These are phyloP conservation scores for Pisolithus sp. DNA, from an alignment of 768 basidiomycete species.

Conservation along the genomic window DNA sequence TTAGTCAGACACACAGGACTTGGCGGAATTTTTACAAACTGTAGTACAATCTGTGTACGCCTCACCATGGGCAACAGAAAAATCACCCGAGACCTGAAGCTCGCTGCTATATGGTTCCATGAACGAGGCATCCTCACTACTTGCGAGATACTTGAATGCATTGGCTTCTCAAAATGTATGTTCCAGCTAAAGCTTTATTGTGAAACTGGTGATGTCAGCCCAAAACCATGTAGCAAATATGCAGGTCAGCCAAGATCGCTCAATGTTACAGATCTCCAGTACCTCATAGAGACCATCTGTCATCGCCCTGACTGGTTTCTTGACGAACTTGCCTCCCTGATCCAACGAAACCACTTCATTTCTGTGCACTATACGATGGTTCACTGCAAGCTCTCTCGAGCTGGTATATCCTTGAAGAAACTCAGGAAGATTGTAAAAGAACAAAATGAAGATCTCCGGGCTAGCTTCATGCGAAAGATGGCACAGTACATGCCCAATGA, in stretches of 20 bases:
- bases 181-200: too few species aligned
- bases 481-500: too few species aligned
- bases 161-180: too few species aligned
- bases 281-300: constrained; percentile 15
- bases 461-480: too few species aligned
- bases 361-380: constrained; percentile 30
- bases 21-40: neutral
- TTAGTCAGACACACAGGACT: neutral
- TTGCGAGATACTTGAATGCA: constrained; percentile 1
- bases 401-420: too few species aligned
- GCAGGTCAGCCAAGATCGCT: too few species aligned
- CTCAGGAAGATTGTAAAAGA: too few species aligned
- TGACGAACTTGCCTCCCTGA: constrained; percentile 22
- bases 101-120: neutral
- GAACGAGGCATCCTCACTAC: neutral
- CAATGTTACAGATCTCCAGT: too few species aligned
- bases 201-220: too few species aligned
- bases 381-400: constrained; percentile 22
- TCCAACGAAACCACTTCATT: constrained; percentile 24
- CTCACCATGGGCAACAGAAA: neutral
- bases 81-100: neutral
- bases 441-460: too few species aligned
- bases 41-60: too few species aligned
- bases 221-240: too few species aligned
- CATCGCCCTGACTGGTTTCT: constrained; percentile 28